Percentiles rank a stretch among this genome's conserved stretches.
phyloP scores from a whole-genome alignment of 2,329 filamentous ascomycete genomes.

The Tolypocladium paradoxum region DNA sequence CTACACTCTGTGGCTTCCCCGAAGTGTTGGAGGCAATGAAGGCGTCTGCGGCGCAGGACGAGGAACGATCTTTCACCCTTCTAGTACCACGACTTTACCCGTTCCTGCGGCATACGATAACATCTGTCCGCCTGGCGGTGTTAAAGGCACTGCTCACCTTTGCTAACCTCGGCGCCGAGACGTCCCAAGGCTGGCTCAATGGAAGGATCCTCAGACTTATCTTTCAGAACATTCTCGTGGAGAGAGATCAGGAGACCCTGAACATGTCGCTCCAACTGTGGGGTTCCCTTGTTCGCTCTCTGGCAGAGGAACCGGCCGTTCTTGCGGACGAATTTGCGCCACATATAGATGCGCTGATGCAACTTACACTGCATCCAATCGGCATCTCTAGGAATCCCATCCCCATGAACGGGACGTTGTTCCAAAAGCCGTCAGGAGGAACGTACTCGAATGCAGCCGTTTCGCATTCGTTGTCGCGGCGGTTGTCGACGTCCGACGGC shows the following conservation, averaged over 20 bases:
- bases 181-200: constrained; percentile 84
- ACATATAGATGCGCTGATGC: constrained; percentile 72
- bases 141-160: constrained; percentile 90
- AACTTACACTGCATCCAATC: constrained; percentile 79
- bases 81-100: constrained; percentile 90
- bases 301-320: constrained; percentile 52
- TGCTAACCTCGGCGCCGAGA: constrained; percentile 68
- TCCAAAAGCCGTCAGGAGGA: constrained; percentile 87
- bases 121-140: constrained; percentile 85
- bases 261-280: constrained; percentile 80
- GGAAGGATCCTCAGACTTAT: constrained; percentile 79
- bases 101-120: constrained; percentile 94
- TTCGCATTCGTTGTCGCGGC: constrained; percentile 29
- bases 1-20: constrained; percentile 89
- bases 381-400: constrained; percentile 85
- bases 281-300: constrained; percentile 61
- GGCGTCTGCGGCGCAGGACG: constrained; percentile 68
- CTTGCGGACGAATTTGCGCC: constrained; percentile 62
- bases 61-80: constrained; percentile 81
- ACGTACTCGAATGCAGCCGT: constrained; percentile 53
- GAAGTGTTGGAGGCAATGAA: constrained; percentile 94
- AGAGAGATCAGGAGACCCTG: constrained; percentile 75
- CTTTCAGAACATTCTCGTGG: constrained; percentile 91
- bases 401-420: constrained; percentile 79
- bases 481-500: constrained; percentile 40